These are phyloP conservation scores for Saccharomyces pastorianus DNA, from an alignment of 1,139 yeast species.

Conservation along the genomic window DNA sequence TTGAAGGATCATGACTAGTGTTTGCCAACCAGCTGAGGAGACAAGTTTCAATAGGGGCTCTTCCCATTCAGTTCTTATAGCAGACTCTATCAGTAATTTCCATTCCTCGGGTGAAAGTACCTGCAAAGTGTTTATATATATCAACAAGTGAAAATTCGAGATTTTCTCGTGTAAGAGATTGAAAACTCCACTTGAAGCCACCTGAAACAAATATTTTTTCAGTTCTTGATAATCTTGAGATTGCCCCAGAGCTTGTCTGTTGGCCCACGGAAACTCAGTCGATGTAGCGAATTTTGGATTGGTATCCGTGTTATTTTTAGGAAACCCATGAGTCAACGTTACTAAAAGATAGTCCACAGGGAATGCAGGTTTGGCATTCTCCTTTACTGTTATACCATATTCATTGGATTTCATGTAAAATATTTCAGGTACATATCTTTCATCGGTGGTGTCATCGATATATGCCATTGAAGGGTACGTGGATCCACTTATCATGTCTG, in stretches of 20 bases:
- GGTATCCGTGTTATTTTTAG: constrained; percentile 49
- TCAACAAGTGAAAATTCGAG: constrained; percentile 67
- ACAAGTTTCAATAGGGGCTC: constrained; percentile 45
- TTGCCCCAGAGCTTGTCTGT: constrained; percentile 66
- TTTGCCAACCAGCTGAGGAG: constrained; percentile 32
- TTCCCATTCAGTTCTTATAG: constrained; percentile 39
- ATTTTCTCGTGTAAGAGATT: constrained; percentile 37
- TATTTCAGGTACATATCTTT: constrained; percentile 89
- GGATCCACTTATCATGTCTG: constrained; percentile 79
- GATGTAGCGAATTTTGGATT: constrained; percentile 32
- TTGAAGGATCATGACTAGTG: constrained; percentile 30
- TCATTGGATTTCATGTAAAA: constrained; percentile 80
- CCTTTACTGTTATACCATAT: constrained; percentile 78
- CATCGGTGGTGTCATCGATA: constrained; percentile 61
- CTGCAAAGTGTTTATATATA: constrained; percentile 47
- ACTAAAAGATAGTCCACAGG: constrained; percentile 90
- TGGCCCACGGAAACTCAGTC: constrained; percentile 60
- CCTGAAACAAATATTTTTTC: constrained; percentile 40
- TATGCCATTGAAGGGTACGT: constrained; percentile 86
- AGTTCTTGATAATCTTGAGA: constrained; percentile 57
- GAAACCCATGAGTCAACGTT: constrained; percentile 89
- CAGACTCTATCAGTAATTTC: constrained; percentile 38
- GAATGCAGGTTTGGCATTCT: constrained; percentile 89
- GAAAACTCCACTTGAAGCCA: constrained; percentile 29
- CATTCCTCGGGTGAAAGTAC: constrained; percentile 49